These are phyloP conservation scores for Candida fluviatilis DNA, from an alignment of 805 yeast genomes.

Conservation along the genomic window DNA sequence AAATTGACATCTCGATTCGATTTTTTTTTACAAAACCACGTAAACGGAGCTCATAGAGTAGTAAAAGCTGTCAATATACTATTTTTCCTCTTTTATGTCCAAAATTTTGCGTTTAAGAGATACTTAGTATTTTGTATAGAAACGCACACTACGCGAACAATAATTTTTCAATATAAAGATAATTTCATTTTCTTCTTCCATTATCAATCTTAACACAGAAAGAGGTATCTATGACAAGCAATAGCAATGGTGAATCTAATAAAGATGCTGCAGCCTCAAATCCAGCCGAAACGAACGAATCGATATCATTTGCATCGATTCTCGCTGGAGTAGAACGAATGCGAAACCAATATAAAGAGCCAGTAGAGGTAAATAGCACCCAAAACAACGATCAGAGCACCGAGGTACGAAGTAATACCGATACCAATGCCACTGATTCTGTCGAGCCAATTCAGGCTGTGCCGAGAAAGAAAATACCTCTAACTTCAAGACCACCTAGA, in stretches of 20 bases:
- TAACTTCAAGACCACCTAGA: background rate
- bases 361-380: conserved; percentile 2
- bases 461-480: background rate
- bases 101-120: no score
- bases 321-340: conserved; percentile 64
- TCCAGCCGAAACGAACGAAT: no score
- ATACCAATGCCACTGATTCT: background rate
- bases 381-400: background rate
- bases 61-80: no score
- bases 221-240: background rate
- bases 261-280: background rate
- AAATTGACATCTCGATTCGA: no score
- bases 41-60: no score
- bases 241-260: background rate
- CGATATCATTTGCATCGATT: conserved; percentile 67
- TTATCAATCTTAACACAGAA: no score
- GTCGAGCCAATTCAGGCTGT: background rate
- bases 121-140: no score
- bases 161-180: no score
- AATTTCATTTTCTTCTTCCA: no score
- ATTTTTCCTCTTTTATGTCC: no score
- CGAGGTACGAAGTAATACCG: background rate
- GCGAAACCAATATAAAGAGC: conserved; percentile 39
- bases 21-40: no score
- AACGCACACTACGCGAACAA: no score